phyloP scores from a whole-genome alignment of 1,284 basidiomycete genomes.

The Fomitopsis schrenkii region DNA sequence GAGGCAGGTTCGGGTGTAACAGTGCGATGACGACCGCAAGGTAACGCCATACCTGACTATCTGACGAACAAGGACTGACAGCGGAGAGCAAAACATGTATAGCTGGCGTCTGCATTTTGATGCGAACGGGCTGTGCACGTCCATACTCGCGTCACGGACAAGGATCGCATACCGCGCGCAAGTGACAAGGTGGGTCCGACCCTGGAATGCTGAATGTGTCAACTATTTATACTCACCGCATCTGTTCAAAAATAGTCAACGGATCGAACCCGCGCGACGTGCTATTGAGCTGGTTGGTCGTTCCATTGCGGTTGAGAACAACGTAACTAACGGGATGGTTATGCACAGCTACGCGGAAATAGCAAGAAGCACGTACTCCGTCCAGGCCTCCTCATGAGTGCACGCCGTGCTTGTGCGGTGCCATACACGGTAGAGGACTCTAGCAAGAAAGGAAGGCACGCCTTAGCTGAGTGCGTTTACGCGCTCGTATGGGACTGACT shows the following conservation, averaged over 20 bases:
- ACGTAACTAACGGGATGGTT: slow-evolving; percentile 48
- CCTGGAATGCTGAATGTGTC: not conserved
- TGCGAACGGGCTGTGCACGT: no score
- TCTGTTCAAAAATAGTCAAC: slow-evolving; percentile 59
- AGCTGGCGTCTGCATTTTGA: no score
- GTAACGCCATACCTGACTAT: no score
- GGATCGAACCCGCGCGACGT: slow-evolving; percentile 67
- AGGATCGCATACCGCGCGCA: no score
- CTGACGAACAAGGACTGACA: no score
- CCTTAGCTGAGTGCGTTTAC: not conserved
- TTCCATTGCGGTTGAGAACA: slow-evolving; percentile 67
- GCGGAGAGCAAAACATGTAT: no score
- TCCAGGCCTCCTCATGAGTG: slow-evolving; percentile 78
- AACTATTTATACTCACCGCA: slow-evolving; percentile 49
- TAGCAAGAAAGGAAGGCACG: slow-evolving; percentile 20
- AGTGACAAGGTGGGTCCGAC: no score
- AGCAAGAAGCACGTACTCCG: slow-evolving; percentile 46
- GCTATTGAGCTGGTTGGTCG: slow-evolving; percentile 63
- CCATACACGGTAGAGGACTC: slow-evolving; percentile 57
- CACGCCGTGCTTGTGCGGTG: slow-evolving; percentile 64
- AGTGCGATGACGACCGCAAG: no score
- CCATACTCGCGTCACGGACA: no score
- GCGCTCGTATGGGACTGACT: slow-evolving; percentile 36
- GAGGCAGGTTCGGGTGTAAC: not conserved
- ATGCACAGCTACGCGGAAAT: not conserved